Base-by-base conservation (phyloP, 1,139 yeast species). In the Pneumocystis canis region DNA sequence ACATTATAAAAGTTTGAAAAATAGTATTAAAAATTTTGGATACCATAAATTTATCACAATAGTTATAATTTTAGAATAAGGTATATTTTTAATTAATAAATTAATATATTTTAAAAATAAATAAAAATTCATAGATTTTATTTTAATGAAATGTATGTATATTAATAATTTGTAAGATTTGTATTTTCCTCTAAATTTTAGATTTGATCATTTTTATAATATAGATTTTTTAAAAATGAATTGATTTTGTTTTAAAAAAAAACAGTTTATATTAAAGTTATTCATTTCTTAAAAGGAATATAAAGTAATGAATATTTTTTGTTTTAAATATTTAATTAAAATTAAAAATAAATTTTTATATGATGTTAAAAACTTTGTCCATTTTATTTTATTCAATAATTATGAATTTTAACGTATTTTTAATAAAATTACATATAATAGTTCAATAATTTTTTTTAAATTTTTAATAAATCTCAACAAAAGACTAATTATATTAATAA, bases 161-260 rank as follows among this genome's bases (percentile, higher is more conserved):
- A 94, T 73, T 92, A 98, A 71, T 94, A 98, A 70, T 97, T 89
- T 0, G 98, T 89, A 71, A 92, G 78, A 71, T 92, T 92, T 87
- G 92, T 87, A 25, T 98, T 98, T 73, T 94, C 99, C 71, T 98
- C 83, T 79, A 92, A 81, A 0, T 96, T n/a, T n/a, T n/a, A n/a
- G n/a, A n/a, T n/a, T n/a, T n/a, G n/a, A n/a, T n/a, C n/a, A n/a
- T n/a, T n/a, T n/a, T n/a, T n/a, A n/a, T n/a, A n/a, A n/a, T n/a
- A n/a, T n/a, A n/a, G n/a, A n/a, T n/a, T n/a, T n/a, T n/a, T n/a
- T n/a, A n/a, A n/a, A n/a, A n/a, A n/a, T n/a, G n/a, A n/a, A n/a
- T n/a, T n/a, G n/a, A n/a, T n/a, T n/a, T n/a, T n/a, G n/a, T n/a
- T n/a, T n/a, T n/a, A n/a, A n/a, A n/a, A n/a, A n/a, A n/a, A n/a